Evolutionary conservation across 164 flowering plant genomes (phyloP).

Genomic region (Taxillus chinensis): DNA sequence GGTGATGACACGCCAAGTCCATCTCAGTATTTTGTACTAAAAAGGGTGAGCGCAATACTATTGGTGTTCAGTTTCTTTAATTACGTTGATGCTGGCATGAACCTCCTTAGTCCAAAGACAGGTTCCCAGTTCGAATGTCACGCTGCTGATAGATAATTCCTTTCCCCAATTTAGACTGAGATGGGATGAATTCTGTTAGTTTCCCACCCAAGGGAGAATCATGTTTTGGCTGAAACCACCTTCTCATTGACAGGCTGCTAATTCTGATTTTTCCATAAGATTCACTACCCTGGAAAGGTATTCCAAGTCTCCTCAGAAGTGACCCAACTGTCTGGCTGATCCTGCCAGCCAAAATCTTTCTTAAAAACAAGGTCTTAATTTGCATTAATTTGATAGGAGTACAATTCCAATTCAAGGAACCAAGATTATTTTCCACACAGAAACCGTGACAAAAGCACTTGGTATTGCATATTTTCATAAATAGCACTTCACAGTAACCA

Average conservation of each 20-base stretch:
- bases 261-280: slow-evolving; percentile 82
- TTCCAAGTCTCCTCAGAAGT: slow-evolving; percentile 60
- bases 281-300: slow-evolving; percentile 66
- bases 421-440: too few species aligned
- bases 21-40: too few species aligned
- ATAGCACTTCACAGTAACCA: not conserved
- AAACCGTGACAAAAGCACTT: too few species aligned
- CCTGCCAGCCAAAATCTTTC: slow-evolving; percentile 30
- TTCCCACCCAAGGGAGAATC: slow-evolving; percentile 37
- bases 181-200: slow-evolving; percentile 35
- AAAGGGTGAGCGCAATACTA: too few species aligned
- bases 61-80: too few species aligned
- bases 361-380: too few species aligned
- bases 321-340: slow-evolving; percentile 63
- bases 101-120: slow-evolving; percentile 36
- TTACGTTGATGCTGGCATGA: not conserved
- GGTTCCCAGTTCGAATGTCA: slow-evolving; percentile 53
- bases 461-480: too few species aligned
- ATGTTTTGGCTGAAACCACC: slow-evolving; percentile 82
- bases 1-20: too few species aligned
- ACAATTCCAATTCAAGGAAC: too few species aligned
- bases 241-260: slow-evolving; percentile 46
- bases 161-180: slow-evolving; percentile 38
- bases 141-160: slow-evolving; percentile 65
- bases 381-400: too few species aligned